phyloP scores from a whole-genome alignment of 306 rosid genomes.

The Inga oerstediana region DNA sequence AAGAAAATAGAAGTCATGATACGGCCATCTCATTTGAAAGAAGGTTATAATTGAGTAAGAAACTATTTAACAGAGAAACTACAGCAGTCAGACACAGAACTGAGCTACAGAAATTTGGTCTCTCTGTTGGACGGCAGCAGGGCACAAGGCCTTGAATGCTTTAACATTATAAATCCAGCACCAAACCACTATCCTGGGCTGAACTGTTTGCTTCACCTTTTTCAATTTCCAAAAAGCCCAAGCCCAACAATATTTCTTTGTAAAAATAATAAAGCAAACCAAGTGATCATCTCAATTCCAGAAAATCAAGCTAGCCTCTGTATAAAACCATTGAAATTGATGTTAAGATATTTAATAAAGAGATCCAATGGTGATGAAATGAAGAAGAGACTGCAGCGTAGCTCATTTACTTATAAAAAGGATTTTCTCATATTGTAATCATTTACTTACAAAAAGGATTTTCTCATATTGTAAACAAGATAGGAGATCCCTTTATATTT shows the following conservation, averaged over 20 bases:
- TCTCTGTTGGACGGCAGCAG: background rate
- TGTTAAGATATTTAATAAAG: background rate
- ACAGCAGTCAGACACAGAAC: slow-evolving; percentile 3
- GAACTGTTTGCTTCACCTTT: background rate
- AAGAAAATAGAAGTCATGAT: background rate
- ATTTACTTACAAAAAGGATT: background rate
- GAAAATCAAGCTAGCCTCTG: background rate
- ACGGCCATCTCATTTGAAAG: slow-evolving; percentile 2
- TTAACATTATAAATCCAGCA: background rate
- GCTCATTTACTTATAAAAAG: slow-evolving; percentile 3
- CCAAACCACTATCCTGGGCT: background rate
- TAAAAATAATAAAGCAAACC: background rate
- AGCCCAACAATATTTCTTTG: background rate
- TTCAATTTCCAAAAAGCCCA: background rate
- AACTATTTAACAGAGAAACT: background rate
- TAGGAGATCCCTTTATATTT: slow-evolving; percentile 22
- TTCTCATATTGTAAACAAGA: slow-evolving; percentile 26
- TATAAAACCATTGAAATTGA: background rate
- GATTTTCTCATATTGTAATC: background rate
- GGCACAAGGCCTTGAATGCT: background rate
- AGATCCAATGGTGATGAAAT: background rate
- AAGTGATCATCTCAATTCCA: background rate
- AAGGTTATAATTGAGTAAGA: background rate
- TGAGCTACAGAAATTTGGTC: background rate
- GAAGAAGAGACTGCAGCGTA: background rate